phyloP scores from a whole-genome alignment of 2,329 filamentous ascomycete genomes.

The Aspergillus candidus region DNA sequence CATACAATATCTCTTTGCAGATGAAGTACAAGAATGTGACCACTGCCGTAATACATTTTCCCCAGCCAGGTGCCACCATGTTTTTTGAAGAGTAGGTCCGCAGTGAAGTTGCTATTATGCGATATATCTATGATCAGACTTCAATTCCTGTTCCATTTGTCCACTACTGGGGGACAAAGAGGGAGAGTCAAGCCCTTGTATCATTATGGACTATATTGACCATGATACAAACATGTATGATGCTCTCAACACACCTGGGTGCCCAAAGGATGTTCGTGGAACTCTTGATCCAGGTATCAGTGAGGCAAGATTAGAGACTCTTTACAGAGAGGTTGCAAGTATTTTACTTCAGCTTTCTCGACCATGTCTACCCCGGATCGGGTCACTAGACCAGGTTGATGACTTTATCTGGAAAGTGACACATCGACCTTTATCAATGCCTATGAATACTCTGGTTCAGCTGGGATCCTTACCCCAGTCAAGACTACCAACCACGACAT shows the following conservation, averaged over 20 bases:
- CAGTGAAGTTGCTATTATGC: slow-evolving; percentile 16
- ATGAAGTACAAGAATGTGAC: slow-evolving; percentile 14
- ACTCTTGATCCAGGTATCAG: slow-evolving; percentile 28
- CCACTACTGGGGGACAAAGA: slow-evolving; percentile 8
- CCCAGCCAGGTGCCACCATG: slow-evolving; percentile 14
- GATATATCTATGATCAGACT: slow-evolving; percentile 12
- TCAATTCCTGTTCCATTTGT: slow-evolving; percentile 16
- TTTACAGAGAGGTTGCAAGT: slow-evolving; percentile 12
- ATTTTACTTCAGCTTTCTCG: slow-evolving; percentile 10
- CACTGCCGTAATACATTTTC: slow-evolving; percentile 17
- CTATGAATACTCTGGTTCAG: slow-evolving; percentile 36
- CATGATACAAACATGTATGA: slow-evolving; percentile 12
- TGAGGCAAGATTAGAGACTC: slow-evolving; percentile 26
- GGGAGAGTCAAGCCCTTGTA: slow-evolving; percentile 26
- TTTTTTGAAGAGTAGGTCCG: slow-evolving; percentile 24
- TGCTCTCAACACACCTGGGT: slow-evolving; percentile 12
- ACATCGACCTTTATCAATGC: slow-evolving; percentile 35
- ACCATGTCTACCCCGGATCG: slow-evolving; percentile 4
- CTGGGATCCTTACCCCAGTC: slow-evolving; percentile 15
- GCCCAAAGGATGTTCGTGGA: slow-evolving; percentile 9
- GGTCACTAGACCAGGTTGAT: slow-evolving; percentile 9
- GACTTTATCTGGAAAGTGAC: slow-evolving; percentile 17
- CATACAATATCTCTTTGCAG: slow-evolving; percentile 18
- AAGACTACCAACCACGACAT: slow-evolving; percentile 15
- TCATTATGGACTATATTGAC: slow-evolving; percentile 31